These are phyloP conservation scores for Dactylellina leptospora DNA, from an alignment of 2,329 filamentous ascomycete species.

Conservation along the genomic window DNA sequence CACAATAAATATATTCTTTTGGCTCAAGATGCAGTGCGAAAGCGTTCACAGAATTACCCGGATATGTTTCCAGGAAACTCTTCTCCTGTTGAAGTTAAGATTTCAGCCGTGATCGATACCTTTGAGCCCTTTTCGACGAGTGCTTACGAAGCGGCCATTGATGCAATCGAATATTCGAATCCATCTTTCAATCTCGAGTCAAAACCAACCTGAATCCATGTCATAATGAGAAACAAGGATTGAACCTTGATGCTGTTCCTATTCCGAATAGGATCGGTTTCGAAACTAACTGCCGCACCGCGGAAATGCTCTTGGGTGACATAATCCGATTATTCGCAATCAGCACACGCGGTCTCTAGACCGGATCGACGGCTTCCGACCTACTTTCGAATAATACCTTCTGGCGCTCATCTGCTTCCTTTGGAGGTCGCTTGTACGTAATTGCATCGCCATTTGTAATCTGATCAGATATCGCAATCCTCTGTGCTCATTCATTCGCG, in stretches of 20 bases:
- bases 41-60: too few relatives aligned
- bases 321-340: conserved; percentile 25
- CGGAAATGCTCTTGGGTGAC: conserved; percentile 10
- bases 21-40: too few relatives aligned
- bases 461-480: conserved; percentile 4
- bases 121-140: background rate
- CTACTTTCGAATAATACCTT: background rate
- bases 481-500: background rate
- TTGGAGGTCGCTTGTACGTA: conserved; percentile 23
- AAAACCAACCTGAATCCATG: background rate
- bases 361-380: conserved; percentile 5
- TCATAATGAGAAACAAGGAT: background rate
- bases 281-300: background rate
- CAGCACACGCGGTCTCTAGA: conserved; percentile 4
- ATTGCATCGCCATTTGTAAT: conserved; percentile 36
- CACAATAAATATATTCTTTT: too few relatives aligned
- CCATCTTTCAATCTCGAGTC: background rate
- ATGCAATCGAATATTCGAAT: background rate
- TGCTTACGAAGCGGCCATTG: conserved; percentile 9
- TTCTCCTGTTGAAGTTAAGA: background rate
- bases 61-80: background rate
- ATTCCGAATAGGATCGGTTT: background rate
- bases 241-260: background rate
- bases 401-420: background rate
- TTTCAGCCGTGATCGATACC: background rate